These are phyloP conservation scores for Chlorella sp. DNA, from an alignment of 139 green algal genomes.

Conservation along the genomic window DNA sequence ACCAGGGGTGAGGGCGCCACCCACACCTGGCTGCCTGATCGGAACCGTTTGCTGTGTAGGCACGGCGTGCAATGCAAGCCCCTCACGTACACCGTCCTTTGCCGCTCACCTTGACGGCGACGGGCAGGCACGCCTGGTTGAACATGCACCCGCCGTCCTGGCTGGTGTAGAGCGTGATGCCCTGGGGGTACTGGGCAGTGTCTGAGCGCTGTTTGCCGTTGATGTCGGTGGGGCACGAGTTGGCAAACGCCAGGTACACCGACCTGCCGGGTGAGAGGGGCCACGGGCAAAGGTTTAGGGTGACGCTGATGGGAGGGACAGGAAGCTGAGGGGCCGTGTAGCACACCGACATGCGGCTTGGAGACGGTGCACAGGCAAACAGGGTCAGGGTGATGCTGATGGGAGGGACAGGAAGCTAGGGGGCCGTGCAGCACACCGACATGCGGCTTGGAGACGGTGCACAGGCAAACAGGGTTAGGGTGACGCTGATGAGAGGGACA, in stretches of 20 bases:
- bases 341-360: background rate
- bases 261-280: background rate
- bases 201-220: slow-evolving; percentile 44
- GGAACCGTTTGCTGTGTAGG: no score
- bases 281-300: no score
- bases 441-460: background rate
- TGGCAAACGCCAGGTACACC: slow-evolving; percentile 71
- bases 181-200: slow-evolving; percentile 15
- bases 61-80: no score
- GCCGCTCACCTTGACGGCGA: slow-evolving; percentile 46
- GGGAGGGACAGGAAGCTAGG: background rate
- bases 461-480: no score
- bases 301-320: no score
- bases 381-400: no score
- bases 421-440: background rate
- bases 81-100: no score
- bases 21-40: no score
- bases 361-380: background rate
- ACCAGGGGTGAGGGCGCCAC: no score
- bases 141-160: slow-evolving; percentile 52
- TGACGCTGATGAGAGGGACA: no score
- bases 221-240: slow-evolving; percentile 61
- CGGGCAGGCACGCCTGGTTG: slow-evolving; percentile 68
- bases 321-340: background rate
- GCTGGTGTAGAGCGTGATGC: slow-evolving; percentile 47